Conservation (phyloP, 371 early-diverging fungal species). For the Zychaea mexicana region DNA sequence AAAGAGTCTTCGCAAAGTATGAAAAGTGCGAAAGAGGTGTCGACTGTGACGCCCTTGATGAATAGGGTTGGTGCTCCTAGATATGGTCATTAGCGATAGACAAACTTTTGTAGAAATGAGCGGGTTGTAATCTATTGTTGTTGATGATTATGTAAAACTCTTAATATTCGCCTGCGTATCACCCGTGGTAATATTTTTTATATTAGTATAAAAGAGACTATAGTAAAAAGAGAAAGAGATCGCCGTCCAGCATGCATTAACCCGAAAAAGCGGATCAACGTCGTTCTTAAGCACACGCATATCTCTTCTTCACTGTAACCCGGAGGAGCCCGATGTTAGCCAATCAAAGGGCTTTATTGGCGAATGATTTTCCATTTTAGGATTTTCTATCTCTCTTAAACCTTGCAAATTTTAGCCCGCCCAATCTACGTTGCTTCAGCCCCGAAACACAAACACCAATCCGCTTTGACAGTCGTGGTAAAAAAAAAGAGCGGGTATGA, state of each 20-base stretch:
- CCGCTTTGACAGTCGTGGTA: conserved; percentile 2
- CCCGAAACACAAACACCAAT: not conserved
- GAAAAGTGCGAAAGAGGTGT: too few species aligned
- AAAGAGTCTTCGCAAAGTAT: too few species aligned
- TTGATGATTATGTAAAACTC: too few species aligned
- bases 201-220: too few species aligned
- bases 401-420: not conserved
- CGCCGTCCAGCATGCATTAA: not conserved
- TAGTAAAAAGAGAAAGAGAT: too few species aligned
- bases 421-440: not conserved
- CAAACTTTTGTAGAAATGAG: too few species aligned
- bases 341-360: not conserved
- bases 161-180: too few species aligned
- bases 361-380: not conserved
- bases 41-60: too few species aligned
- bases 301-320: not conserved
- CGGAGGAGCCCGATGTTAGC: not conserved
- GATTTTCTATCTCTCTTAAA: not conserved
- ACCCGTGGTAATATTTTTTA: too few species aligned
- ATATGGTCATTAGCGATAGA: too few species aligned
- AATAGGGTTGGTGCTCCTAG: too few species aligned
- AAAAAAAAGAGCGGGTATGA: not conserved
- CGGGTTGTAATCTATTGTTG: too few species aligned
- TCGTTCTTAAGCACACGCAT: not conserved
- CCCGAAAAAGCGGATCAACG: conserved; percentile 4